Base-by-base conservation (phyloP, 345 rosid genomes). In the Salix dunnii region DNA sequence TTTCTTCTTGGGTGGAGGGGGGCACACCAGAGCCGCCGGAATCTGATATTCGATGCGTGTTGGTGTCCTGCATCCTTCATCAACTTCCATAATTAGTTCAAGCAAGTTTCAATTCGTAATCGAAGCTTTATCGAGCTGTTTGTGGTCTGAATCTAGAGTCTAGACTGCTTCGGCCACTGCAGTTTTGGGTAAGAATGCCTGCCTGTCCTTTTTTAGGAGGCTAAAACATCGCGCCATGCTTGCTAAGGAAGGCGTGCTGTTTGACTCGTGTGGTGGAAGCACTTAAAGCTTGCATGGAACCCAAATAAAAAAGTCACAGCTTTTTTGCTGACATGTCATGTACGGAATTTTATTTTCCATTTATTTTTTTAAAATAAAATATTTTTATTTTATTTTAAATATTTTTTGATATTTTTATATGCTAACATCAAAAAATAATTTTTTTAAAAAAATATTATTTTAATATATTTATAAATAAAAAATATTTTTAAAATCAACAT, bases 1-100 rank as follows among this genome's bases (percentile, higher is more conserved):
- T 80, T 85, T 92, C 91, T 86, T 92, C 84, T 75, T 88, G 23
- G 94, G 87, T 3, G 94, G 87, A 1, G 96, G 92, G 0, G 94
- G 96, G 75, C 89, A 88, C 35, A 79, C 78, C 17, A 77, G 70
- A 13, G 72, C 49, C 12, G 78, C 83, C 71, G 85, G 87, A 31
- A 86, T 88, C 27, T 73, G 79, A 66, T 80, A 86, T 1, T 76
- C 87, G 5, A 77, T 78, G 73, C 78, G 85, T 49, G 80, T 87
- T 21, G 97, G 97, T 10, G 94, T 92, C 70, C 68, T 84, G 74
- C 89, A 91, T 40, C 74, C 88, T 68, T 84, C 87, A 1, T 77
- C 83, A 20, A 55, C 61, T 67, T 68, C 86, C 80, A 75, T 80
- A 6, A 6, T 55, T 51, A 7, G 33, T 76, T 27, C 21, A 7